Evolutionary conservation across 2,329 filamentous ascomycete genomes (phyloP).

Genomic region (Exophiala mesophila): DNA sequence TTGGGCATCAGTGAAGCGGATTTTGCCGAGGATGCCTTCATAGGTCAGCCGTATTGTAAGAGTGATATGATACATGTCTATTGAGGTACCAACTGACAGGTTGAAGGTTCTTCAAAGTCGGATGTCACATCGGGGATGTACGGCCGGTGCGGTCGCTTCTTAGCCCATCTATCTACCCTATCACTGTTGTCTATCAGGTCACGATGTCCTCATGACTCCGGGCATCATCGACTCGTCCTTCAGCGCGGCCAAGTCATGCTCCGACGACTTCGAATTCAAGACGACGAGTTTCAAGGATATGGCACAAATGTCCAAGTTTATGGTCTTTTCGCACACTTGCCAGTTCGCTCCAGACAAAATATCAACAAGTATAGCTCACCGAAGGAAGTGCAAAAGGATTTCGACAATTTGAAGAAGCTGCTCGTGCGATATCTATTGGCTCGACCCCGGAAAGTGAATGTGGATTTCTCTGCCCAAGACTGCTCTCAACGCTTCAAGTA

Average conservation of each 20-base stretch:
- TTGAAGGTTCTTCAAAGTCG: conserved; percentile 72
- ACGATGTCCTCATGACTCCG: conserved; percentile 46
- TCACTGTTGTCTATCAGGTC: conserved; percentile 76
- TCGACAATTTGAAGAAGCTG: conserved; percentile 57
- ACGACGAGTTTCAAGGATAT: conserved; percentile 53
- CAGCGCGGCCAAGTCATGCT: conserved; percentile 58
- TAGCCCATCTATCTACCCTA: conserved; percentile 70
- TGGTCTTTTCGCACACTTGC: conserved; percentile 84
- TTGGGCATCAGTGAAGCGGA: conserved; percentile 68
- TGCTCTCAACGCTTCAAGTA: conserved; percentile 1
- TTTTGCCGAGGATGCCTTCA: conserved; percentile 45
- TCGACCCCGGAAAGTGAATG: conserved; percentile 46
- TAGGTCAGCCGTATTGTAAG: conserved; percentile 60
- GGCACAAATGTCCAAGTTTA: conserved; percentile 73
- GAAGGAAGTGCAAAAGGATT: conserved; percentile 56
- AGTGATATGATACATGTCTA: conserved; percentile 18
- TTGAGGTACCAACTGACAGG: conserved; percentile 17
- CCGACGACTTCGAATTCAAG: conserved; percentile 57
- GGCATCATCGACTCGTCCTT: conserved; percentile 9
- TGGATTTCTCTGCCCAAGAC: conserved; percentile 7
- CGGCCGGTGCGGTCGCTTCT: conserved; percentile 67
- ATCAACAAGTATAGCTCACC: conserved; percentile 50
- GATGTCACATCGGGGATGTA: conserved; percentile 45
- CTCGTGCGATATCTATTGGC: conserved; percentile 65
- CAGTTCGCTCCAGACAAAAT: conserved; percentile 81